These are phyloP conservation scores for Didymella lethalis DNA, from an alignment of 2,329 filamentous ascomycete genomes.

Conservation along the genomic window DNA sequence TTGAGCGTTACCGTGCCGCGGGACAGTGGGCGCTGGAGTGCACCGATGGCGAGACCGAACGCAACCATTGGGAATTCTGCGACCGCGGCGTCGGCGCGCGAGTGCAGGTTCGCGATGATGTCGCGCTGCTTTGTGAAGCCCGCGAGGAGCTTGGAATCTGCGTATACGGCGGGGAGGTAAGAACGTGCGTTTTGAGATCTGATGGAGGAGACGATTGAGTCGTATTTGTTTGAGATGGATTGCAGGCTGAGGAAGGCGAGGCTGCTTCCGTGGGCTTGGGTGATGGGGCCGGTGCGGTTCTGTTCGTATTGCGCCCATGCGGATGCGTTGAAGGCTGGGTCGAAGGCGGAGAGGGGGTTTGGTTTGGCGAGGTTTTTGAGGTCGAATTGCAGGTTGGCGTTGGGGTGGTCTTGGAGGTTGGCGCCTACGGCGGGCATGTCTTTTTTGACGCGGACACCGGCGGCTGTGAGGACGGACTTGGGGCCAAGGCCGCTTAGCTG, in stretches of 20 bases:
- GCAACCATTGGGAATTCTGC: constrained; percentile 44
- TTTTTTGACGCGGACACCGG: constrained; percentile 36
- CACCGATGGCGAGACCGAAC: constrained; percentile 33
- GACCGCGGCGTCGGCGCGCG: constrained; percentile 37
- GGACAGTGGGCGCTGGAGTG: constrained; percentile 35
- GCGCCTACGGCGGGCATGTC: constrained; percentile 42
- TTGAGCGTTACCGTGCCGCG: constrained; percentile 52
- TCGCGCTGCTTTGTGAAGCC: constrained; percentile 38
- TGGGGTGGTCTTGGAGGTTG: constrained; percentile 47
- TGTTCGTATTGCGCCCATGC: constrained; percentile 39
- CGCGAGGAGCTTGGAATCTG: constrained; percentile 26
- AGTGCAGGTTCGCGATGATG: constrained; percentile 35
- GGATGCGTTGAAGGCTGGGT: constrained; percentile 37
- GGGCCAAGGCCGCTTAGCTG: constrained; percentile 44
- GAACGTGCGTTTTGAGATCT: constrained; percentile 26
- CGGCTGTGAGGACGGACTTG: constrained; percentile 30
- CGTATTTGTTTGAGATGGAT: constrained; percentile 29
- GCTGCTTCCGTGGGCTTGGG: constrained; percentile 36
- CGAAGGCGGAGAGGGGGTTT: constrained; percentile 30
- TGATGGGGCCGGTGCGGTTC: constrained; percentile 39
- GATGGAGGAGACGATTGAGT: constrained; percentile 29
- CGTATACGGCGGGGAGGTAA: constrained; percentile 32
- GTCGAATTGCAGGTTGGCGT: constrained; percentile 31
- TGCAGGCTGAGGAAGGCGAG: constrained; percentile 33
- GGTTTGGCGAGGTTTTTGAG: constrained; percentile 33